Percentiles rank a stretch among this genome's conserved stretches.
Evolutionary conservation across 2,329 filamentous ascomycete genomes (phyloP).

Genomic region (Raffaelea arxii): DNA sequence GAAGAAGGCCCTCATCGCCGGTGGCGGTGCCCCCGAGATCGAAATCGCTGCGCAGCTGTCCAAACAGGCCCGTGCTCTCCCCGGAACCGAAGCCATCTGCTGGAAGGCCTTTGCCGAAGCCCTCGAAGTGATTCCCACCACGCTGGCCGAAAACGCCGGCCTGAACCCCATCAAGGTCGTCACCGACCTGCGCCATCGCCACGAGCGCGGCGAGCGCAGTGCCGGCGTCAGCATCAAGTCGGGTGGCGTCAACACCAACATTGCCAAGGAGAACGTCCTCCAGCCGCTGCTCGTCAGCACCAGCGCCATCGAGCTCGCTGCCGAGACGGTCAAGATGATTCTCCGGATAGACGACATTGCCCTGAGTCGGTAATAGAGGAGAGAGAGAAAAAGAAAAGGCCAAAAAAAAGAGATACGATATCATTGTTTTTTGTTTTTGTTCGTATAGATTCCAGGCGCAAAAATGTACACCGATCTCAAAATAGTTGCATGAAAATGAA

Average conservation of each 20-base stretch:
- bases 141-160: slow-evolving; percentile 92
- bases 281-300: slow-evolving; percentile 95
- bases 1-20: slow-evolving; percentile 98
- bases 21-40: slow-evolving; percentile 92
- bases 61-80: slow-evolving; percentile 70
- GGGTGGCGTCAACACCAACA: slow-evolving; percentile 93
- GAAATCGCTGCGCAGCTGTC: slow-evolving; percentile 85
- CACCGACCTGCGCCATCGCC: slow-evolving; percentile 85
- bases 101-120: slow-evolving; percentile 99
- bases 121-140: slow-evolving; percentile 94
- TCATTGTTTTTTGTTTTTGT: not conserved
- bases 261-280: slow-evolving; percentile 91
- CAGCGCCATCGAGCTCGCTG: slow-evolving; percentile 91
- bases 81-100: slow-evolving; percentile 92
- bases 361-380: slow-evolving; percentile 42
- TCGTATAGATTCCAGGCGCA: too few relatives aligned
- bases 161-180: slow-evolving; percentile 99
- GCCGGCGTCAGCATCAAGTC: slow-evolving; percentile 98
- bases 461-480: too few relatives aligned
- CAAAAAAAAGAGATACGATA: not conserved
- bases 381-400: not conserved
- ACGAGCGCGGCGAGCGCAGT: slow-evolving; percentile 90
- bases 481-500: too few relatives aligned
- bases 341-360: slow-evolving; percentile 59
- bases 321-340: slow-evolving; percentile 97